Evolutionary conservation across 2,329 filamentous ascomycete species (phyloP), one percentile per base, ranked within the genome.

Genomic region (Mycosphaerella sp.): DNA sequence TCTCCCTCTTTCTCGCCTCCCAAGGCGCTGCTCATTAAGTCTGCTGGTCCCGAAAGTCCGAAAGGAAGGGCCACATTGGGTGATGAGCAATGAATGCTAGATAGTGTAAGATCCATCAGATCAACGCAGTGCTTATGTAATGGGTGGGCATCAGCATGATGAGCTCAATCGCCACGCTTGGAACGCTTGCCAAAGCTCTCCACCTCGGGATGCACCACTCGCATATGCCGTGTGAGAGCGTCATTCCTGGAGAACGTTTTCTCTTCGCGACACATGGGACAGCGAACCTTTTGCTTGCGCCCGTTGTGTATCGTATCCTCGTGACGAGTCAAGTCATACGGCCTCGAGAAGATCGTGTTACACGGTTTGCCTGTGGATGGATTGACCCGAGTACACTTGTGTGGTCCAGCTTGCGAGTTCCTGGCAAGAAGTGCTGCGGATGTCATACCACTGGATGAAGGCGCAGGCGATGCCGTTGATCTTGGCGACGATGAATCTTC

Each of bases 231-330:
- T 11, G 92, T 97, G 45, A 97, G 78, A 1, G 93, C 93, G 74
- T 98, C 93, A 60, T 92, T 93, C 54, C 93, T 84, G 64, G 90
- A 95, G 68, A 98, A 98, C 0, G 89, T 95, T 79, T 97, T 97
- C 67, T 97, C 92, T 65, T 97, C 91, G 1, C 88, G 90, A 73
- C 93, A 98, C 45, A 95, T 75, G 59, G 91, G 84, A 72, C 93
- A 98, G 43, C 89, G 85, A 6, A 96, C 90, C 76, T 97, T 97
- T 70, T 91, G 85, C 78, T 96, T 96, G 65, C 88, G 84, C 1
- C 84, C 85, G 64, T 96, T 96, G 79, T 97, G 93, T 60, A 97
- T 97, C 0, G 93, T 97, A 62, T 96, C 92, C 70, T 98, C 93
- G 68, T 98, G 93, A 21, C 93, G 81, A 0, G 93, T 98, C 49